Evolutionary conservation across 768 basidiomycete species (phyloP).

Genomic region (Tephrocybe rancida): DNA sequence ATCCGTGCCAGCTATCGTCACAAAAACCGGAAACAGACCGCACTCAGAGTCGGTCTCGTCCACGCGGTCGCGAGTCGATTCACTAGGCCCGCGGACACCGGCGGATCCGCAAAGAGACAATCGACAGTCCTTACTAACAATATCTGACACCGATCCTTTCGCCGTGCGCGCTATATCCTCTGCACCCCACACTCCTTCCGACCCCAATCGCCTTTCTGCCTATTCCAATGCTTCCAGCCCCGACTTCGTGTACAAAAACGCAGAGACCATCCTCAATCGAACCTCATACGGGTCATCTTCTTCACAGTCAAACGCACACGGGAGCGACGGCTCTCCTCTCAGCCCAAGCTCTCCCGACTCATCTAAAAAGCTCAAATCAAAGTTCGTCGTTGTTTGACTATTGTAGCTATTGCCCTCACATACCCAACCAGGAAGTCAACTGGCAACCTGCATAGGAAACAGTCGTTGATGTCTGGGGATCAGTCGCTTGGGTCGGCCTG

Average conservation of each 20-base stretch:
- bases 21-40: conserved; percentile 37
- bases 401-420: conserved; percentile 1
- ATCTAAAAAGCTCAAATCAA: conserved; percentile 13
- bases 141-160: conserved; percentile 69
- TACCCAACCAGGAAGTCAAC: conserved; percentile 27
- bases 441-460: conserved; percentile 28
- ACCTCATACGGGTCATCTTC: conserved; percentile 62
- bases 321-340: conserved; percentile 27
- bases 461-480: conserved; percentile 19
- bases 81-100: conserved; percentile 56
- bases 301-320: conserved; percentile 47
- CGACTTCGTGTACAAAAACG: conserved; percentile 43
- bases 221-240: conserved; percentile 54
- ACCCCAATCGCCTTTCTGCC: conserved; percentile 52
- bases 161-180: conserved; percentile 49
- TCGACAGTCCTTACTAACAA: conserved; percentile 59
- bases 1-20: conserved; percentile 22
- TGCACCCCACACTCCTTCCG: conserved; percentile 39
- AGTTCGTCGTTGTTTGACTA: conserved; percentile 15
- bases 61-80: conserved; percentile 55
- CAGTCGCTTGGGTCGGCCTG: conserved; percentile 23
- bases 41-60: conserved; percentile 61
- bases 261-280: conserved; percentile 41
- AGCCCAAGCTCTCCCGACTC: conserved; percentile 1
- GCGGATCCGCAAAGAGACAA: conserved; percentile 42